Base-by-base conservation (phyloP, 441 rosid genomes). In the Erysimum pusillum region DNA sequence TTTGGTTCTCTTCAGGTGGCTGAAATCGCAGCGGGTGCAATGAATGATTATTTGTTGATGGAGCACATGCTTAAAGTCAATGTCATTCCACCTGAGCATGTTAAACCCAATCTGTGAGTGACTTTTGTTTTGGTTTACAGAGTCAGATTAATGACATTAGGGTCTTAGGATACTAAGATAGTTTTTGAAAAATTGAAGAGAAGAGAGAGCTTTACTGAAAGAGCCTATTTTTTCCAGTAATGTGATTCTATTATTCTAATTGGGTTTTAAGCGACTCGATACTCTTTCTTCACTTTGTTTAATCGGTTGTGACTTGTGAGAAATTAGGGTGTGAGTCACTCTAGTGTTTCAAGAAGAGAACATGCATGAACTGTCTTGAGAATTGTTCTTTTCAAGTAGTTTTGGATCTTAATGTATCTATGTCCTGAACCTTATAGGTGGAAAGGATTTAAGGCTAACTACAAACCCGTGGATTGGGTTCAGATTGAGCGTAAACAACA, bases 1-100 rank as follows among this genome's bases (percentile, higher is more conserved):
- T 66, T 51, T 25, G 31, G 28, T 75, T 77, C 34, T 78, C 18
- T 85, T 73, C 74, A 95, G 97, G 98, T 93, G 72, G 98, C 98
- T 0, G 93, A 87, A 60, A 88, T 95, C 57, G 99, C 91, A n/a
- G 98, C 97, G 25, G 96, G 90, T 41, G 87, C 89, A 34, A 93
- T 95, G 99, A 85, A 90, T 80, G 81, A 90, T 58, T 90, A 93
- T 80, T 82, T 91, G 73, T 74, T 95, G 83, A 87, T 88, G 53
- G 98, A 95, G 86, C 94, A 89, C 79, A 82, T 93, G 69, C 76
- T 95, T 85, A 94, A 93, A 82, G 95, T 93, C 58, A 84, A 82
- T 84, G 85, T 85, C 57, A 75, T 95, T 63, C 86, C 88, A 69
- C 87, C 86, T 4, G 93, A 90, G 77, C 53, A 84, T 61, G 92